Evolutionary conservation across 208 protist species (phyloP), one percentile per base, ranked within the genome.

Genomic region (Wallacemonas sp.): DNA sequence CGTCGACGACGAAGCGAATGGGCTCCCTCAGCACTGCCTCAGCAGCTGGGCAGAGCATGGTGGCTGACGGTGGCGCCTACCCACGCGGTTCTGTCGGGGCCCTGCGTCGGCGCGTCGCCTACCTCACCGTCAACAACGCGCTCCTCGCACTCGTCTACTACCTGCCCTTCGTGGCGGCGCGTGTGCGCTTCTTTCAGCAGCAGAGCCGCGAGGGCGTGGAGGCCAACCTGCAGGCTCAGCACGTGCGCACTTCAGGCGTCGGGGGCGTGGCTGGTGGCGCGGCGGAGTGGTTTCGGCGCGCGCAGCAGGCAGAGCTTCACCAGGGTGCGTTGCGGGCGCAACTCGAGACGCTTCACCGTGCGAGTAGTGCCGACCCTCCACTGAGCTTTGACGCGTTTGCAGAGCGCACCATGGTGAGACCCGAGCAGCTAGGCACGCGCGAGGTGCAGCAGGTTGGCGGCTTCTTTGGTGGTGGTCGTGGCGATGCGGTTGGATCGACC

Each of bases 81-180:
- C 39, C n/a, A n/a, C n/a, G n/a, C n/a, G n/a, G n/a, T n/a, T n/a
- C n/a, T n/a, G n/a, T n/a, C n/a, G n/a, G n/a, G n/a, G n/a, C n/a
- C 8, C 14, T 23, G 26, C 57, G 65, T 19, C 6, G 17, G 34
- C 52, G 52, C 4, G 12, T 39, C 4, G 52, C 61, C 2, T 66
- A 29, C 19, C 34, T 85, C 9, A 70, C 65, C 27, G 46, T 85
- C 14, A 73, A 66, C 65, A 54, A 57, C 1, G 5, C 69, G 16
- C 63, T 85, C 9, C 29, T 70, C 23, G 75, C 70, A 12, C 47
- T 85, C 14, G 38, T 74, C 60, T 71, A 65, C 1, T 85, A 79
- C 55, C 19, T 85, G 16, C 79, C 79, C 17, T 85, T 85, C 74
- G 79, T 81, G 43, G 54, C 68, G 32, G 65, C 39, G 21, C 48